Conservation (phyloP, 148 eudicot genomes). For the Cornus controversa region DNA sequence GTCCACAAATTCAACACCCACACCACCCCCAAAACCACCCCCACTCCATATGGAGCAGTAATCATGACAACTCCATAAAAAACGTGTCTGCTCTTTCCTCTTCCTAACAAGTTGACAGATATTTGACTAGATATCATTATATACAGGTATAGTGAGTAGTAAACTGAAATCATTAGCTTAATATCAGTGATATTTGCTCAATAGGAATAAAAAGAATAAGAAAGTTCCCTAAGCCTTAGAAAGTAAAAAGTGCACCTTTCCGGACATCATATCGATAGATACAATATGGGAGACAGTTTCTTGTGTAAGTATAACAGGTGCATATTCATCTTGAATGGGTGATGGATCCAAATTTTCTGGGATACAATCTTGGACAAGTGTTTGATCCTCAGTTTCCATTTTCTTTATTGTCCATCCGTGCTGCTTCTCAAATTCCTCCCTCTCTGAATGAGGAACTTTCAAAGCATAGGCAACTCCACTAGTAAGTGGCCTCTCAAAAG, state of each 20-base stretch:
- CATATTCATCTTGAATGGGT: slow-evolving; percentile 84
- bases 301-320: slow-evolving; percentile 89
- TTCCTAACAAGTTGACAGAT: neutral
- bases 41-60: neutral
- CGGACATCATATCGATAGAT: slow-evolving; percentile 97
- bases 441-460: slow-evolving; percentile 70
- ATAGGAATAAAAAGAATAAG: neutral
- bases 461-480: slow-evolving; percentile 97
- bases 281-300: slow-evolving; percentile 86
- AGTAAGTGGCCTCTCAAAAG: slow-evolving; percentile 94
- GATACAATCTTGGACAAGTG: slow-evolving; percentile 66
- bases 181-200: neutral
- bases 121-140: neutral
- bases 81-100: too few relatives aligned
- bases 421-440: slow-evolving; percentile 69
- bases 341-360: slow-evolving; percentile 79
- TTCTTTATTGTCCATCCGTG: slow-evolving; percentile 94
- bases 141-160: neutral
- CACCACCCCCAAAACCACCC: neutral
- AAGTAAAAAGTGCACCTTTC: slow-evolving; percentile 55
- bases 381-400: slow-evolving; percentile 84
- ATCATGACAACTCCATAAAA: neutral
- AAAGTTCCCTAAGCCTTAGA: neutral
- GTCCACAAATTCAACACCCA: neutral
- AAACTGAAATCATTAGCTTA: slow-evolving; percentile 1